Percentiles rank a stretch among this genome's conserved stretches.
phyloP scores from a whole-genome alignment of 768 basidiomycete species.

The Termitomyces sp. region DNA sequence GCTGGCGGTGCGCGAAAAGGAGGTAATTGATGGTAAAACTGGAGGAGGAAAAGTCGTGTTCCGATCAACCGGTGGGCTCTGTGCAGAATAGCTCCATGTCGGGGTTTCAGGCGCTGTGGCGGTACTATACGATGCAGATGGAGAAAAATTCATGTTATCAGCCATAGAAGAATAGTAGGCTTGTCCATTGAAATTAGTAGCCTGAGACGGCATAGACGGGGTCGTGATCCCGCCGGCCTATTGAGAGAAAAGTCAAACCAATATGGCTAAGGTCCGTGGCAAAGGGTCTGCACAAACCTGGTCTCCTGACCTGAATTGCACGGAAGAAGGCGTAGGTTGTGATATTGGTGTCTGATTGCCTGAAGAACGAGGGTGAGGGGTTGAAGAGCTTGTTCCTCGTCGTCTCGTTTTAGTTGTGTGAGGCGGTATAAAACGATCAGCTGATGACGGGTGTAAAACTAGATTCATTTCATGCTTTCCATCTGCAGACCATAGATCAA shows the following conservation, averaged over 20 bases:
- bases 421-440: conserved; percentile 68
- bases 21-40: conserved; percentile 52
- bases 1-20: conserved; percentile 41
- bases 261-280: conserved; percentile 8
- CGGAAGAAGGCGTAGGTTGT: conserved; percentile 49
- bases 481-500: conserved; percentile 90
- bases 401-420: conserved; percentile 41
- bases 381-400: conserved; percentile 39
- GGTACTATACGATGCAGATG: conserved; percentile 39
- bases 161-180: conserved; percentile 43
- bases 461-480: conserved; percentile 84
- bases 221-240: conserved; percentile 26
- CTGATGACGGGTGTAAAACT: conserved; percentile 81
- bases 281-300: conserved; percentile 36
- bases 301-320: conserved; percentile 40
- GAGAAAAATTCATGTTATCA: conserved; percentile 41
- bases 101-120: conserved; percentile 43
- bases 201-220: conserved; percentile 39
- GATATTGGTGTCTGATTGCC: conserved; percentile 48
- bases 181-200: conserved; percentile 40
- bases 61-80: conserved; percentile 40
- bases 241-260: conserved; percentile 11
- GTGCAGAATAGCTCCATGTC: conserved; percentile 54
- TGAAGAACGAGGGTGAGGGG: conserved; percentile 32
- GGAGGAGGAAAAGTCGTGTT: conserved; percentile 49